phyloP scores from a whole-genome alignment of 352 stramenopile species.

The Phytophthora cryptogea region DNA sequence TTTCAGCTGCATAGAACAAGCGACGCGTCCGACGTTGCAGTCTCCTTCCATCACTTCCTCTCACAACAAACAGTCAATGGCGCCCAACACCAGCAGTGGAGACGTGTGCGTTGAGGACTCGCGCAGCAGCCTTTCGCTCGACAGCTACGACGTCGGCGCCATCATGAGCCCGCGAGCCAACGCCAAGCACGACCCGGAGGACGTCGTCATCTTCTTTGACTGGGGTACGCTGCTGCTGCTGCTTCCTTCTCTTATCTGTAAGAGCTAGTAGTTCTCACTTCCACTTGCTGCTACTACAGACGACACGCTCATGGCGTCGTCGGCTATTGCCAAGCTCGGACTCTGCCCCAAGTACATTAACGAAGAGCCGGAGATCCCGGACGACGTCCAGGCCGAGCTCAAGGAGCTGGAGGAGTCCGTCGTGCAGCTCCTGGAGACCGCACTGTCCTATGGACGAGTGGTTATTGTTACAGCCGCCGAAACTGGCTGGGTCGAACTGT shows the following conservation, averaged over 20 bases:
- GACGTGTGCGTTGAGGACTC: slow-evolving; percentile 72
- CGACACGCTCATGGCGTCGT: slow-evolving; percentile 84
- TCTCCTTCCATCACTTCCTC: slow-evolving; percentile 4
- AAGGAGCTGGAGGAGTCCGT: slow-evolving; percentile 77
- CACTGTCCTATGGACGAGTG: slow-evolving; percentile 74
- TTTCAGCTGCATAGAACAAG: slow-evolving; percentile 22
- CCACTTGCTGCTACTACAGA: slow-evolving; percentile 42
- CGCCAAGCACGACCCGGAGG: slow-evolving; percentile 50
- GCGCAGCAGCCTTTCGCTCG: slow-evolving; percentile 51
- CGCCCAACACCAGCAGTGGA: slow-evolving; percentile 61
- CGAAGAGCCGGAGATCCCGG: slow-evolving; percentile 76
- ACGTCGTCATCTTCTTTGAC: slow-evolving; percentile 86
- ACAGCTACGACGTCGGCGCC: slow-evolving; percentile 54
- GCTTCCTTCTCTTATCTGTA: slow-evolving; percentile 1
- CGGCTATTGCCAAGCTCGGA: slow-evolving; percentile 76
- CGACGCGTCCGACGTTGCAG: slow-evolving; percentile 18
- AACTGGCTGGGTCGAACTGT: slow-evolving; percentile 90
- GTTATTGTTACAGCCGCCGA: slow-evolving; percentile 91
- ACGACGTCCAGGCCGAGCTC: slow-evolving; percentile 74
- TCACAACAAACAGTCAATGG: slow-evolving; percentile 38
- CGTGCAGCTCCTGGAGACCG: slow-evolving; percentile 73
- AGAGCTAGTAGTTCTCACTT: slow-evolving; percentile 3
- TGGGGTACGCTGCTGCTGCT: slow-evolving; percentile 57
- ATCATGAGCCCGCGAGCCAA: slow-evolving; percentile 31
- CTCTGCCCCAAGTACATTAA: slow-evolving; percentile 88